Percentiles rank a stretch among this genome's conserved stretches.
These are phyloP conservation scores for Eucalyptus curtisii DNA, from an alignment of 345 rosid genomes.

Conservation along the genomic window DNA sequence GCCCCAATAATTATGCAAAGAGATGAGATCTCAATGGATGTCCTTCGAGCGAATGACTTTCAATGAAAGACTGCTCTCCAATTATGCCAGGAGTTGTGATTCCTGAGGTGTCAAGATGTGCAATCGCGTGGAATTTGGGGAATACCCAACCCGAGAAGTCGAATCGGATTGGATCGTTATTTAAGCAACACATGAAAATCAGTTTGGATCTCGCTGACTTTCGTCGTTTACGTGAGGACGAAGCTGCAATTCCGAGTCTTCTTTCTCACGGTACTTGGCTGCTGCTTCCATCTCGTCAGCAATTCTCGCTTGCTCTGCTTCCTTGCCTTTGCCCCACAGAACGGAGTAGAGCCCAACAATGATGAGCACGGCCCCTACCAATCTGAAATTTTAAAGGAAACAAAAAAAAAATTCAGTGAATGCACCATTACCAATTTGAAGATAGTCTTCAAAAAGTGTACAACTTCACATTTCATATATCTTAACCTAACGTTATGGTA, in stretches of 20 bases:
- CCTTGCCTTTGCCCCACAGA: constrained; percentile 82
- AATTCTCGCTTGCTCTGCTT: not conserved
- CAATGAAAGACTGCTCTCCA: not conserved
- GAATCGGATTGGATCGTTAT: not conserved
- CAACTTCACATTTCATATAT: not conserved
- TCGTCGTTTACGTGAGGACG: not conserved
- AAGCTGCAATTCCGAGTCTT: not conserved
- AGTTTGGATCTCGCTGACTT: not conserved
- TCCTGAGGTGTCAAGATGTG: not conserved
- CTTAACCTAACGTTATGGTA: not conserved
- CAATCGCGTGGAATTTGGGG: not conserved
- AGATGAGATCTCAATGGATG: not conserved
- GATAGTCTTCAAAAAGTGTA: not conserved
- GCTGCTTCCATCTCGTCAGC: not conserved
- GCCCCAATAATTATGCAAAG: not conserved
- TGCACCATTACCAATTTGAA: not conserved
- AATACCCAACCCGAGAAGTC: not conserved
- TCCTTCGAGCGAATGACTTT: not conserved
- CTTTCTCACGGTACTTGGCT: not conserved
- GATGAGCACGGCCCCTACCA: constrained; percentile 53
- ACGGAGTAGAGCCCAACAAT: constrained; percentile 65
- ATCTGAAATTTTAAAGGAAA: constrained; percentile 9
- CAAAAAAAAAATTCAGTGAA: not conserved
- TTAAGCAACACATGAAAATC: not conserved
- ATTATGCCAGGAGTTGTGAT: not conserved